Conservation (phyloP, 2,329 filamentous ascomycete genomes). For the Penicillium sclerotigenum region DNA sequence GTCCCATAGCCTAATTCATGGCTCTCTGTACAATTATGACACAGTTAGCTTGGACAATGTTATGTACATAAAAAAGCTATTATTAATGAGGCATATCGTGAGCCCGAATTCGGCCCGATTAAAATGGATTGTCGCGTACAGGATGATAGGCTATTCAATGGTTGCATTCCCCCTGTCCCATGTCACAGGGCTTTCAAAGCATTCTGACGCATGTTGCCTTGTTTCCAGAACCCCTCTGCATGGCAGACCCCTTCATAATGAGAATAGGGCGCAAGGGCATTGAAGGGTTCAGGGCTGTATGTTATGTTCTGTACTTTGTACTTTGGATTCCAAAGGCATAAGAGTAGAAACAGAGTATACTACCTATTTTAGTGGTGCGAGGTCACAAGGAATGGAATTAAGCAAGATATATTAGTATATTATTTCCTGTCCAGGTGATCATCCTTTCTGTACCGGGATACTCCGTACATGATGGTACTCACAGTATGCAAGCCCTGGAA, state of each 20-base stretch:
- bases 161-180: slow-evolving; percentile 17
- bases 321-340: neutral
- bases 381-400: neutral
- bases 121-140: neutral
- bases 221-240: slow-evolving; percentile 7
- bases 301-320: no score
- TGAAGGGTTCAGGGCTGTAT: neutral
- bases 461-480: neutral
- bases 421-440: neutral
- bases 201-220: neutral
- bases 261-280: neutral
- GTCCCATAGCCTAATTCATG: neutral
- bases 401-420: neutral
- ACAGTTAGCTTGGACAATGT: neutral
- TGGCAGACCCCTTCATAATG: slow-evolving; percentile 17
- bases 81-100: neutral
- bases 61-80: neutral
- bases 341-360: neutral
- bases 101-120: neutral
- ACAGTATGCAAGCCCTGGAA: neutral
- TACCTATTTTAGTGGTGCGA: neutral
- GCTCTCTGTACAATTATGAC: neutral
- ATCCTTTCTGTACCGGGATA: neutral
- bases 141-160: neutral
- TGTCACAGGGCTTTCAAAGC: slow-evolving; percentile 18